Evolutionary conservation across 225 moss, liverwort and hornwort genomes (phyloP), one percentile per base, ranked within the genome.

Genomic region (Thuidium tamariscinum): DNA sequence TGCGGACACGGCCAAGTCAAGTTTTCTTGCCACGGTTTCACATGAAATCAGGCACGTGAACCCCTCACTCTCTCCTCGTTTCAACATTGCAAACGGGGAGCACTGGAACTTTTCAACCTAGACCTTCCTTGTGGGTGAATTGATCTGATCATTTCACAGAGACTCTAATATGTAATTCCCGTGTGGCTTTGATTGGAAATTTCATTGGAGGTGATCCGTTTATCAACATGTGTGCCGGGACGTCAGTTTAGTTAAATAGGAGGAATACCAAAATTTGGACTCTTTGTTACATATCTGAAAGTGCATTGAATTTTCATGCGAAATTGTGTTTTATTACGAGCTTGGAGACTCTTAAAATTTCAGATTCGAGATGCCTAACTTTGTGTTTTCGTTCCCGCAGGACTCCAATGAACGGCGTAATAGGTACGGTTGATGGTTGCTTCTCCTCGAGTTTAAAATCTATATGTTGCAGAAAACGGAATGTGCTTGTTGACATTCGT

Each of bases 331-430:
- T 57, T 51, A n/a, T 7, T 61, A 32, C 5, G n/a, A 25, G 74
- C n/a, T 42, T 14, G 52, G 44, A 55, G 61, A 52, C 29, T 55
- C 23, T 54, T n/a, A 37, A 36, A 42, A 57, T 37, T 86, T 39
- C 49, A 78, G 72, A 85, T 68, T 86, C n/a, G 37, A 70, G 32
- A 55, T 76, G 64, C n/a, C 77, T 91, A 48, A 87, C 56, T 13
- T 30, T 20, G 18, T 83, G 37, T 61, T 86, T 79, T 80, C 30
- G 48, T 82, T 85, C 55, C 75, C 86, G 88, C 95, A 97, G 97
- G 86, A 97, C 97, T 83, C 97, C 97, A 7, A 97, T 97, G 96
- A 97, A 97, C 77, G 97, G 97, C 72, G 97, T 97, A 37, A 96
- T 97, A 88, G 96, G 96, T 96, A 75, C 88, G 87, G 55, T 84